Base-by-base conservation (phyloP, 208 protist species). In the Blechomonas ayalai region DNA sequence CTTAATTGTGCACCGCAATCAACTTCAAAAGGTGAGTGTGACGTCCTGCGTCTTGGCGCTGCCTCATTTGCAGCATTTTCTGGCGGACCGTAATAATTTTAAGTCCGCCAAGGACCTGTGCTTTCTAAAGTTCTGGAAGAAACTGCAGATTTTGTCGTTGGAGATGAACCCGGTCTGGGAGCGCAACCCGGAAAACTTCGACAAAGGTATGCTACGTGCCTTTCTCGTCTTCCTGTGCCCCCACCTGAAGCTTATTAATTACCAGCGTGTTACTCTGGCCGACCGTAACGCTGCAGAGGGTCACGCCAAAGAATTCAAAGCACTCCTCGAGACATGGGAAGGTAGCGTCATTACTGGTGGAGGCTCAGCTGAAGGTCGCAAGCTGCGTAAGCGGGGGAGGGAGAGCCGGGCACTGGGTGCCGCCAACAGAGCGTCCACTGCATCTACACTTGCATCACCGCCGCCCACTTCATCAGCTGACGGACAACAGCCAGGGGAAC, bases 211-310 rank as follows among this genome's bases (percentile, higher is more conserved):
- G 16, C 48, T 90, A 34, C 77, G 78, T 1, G 77, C 81, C 10
- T 90, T 89, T 57, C 34, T 93, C 13, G 63, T 87, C 26, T 88
- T 78, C 49, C 51, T 93, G 29, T 93, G 85, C 47, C 81, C 85
- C 0, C 63, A 52, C 12, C 58, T 93, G 16, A 84, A 85, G 45
- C 62, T 93, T 27, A 73, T 93, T 23, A 88, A 93, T 62, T 85
- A 87, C 24, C 54, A 81, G 27, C 77, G 85, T n/a, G 81, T 93
- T n/a, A 85, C 72, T 2, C 38, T 71, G 40, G 19, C 25, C 1
- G 77, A 90, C 26, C 57, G 67, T 19, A 55, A 67, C 2, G 48
- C 50, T 25, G 49, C 53, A 19, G 55, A 56, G 23, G 13, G 42
- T 5, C 19, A 53, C 18, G 57, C 42, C 13, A 47, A 57, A 26